These are phyloP conservation scores for Podila epigama DNA, from an alignment of 192 early-diverging fungal species.

Conservation along the genomic window DNA sequence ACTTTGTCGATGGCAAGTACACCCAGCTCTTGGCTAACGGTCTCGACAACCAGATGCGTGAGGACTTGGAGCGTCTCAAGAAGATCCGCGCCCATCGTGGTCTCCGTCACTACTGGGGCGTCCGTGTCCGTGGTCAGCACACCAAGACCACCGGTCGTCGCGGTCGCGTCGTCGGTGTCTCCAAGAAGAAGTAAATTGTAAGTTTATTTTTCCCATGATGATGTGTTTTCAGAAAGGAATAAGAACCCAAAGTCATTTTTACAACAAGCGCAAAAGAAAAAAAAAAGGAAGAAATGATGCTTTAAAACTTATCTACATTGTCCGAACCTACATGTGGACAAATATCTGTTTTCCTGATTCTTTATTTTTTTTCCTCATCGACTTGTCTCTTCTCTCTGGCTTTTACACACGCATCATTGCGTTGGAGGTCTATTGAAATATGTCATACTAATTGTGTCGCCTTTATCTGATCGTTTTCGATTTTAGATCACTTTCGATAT, in stretches of 20 bases:
- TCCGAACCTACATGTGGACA: constrained; percentile 58
- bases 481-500: constrained; percentile 41
- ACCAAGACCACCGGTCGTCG: constrained; percentile 98
- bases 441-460: neutral
- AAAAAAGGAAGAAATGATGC: constrained; percentile 36
- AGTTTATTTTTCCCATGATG: constrained; percentile 39
- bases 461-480: neutral
- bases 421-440: neutral
- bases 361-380: neutral
- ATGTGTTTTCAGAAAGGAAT: too few relatives aligned
- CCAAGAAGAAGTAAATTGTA: constrained; percentile 93
- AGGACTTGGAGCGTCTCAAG: constrained; percentile 99
- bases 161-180: constrained; percentile 95
- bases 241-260: constrained; percentile 9
- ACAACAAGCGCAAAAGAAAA: neutral
- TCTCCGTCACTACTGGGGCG: constrained; percentile 98
- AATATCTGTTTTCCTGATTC: constrained; percentile 39
- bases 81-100: constrained; percentile 99
- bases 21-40: constrained; percentile 94
- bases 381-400: neutral
- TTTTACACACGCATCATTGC: neutral
- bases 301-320: constrained; percentile 68
- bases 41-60: constrained; percentile 97
- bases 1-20: constrained; percentile 95
- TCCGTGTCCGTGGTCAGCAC: constrained; percentile 99